phyloP scores from a whole-genome alignment of 176 grass and related monocot species.

The Typha latifolia region DNA sequence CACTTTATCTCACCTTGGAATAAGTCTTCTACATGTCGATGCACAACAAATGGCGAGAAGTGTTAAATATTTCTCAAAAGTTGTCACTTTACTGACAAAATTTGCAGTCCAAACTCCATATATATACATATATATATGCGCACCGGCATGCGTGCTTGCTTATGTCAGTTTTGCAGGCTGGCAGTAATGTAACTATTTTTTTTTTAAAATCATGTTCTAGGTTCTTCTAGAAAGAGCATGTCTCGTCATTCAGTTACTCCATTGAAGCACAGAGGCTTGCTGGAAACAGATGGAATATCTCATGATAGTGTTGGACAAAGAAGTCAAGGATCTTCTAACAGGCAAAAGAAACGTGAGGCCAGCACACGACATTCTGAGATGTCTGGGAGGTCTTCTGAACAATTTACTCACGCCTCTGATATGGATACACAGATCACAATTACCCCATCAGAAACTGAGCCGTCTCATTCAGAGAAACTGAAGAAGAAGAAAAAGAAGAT shows the following conservation, averaged over 20 bases:
- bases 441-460: neutral
- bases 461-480: conserved; percentile 16
- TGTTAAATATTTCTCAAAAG: neutral
- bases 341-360: conserved; percentile 24
- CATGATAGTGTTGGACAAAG: conserved; percentile 10
- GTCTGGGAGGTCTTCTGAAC: conserved; percentile 13
- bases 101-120: no score
- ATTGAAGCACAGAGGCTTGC: conserved; percentile 35
- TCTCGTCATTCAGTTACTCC: conserved; percentile 24
- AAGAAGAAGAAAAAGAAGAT: conserved; percentile 34
- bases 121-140: no score
- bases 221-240: conserved; percentile 37
- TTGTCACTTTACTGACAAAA: no score
- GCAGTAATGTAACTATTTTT: neutral
- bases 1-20: no score
- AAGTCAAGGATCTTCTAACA: conserved; percentile 5
- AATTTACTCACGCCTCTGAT: conserved; percentile 22
- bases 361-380: conserved; percentile 19
- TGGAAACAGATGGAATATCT: conserved; percentile 13
- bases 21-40: no score
- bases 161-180: neutral
- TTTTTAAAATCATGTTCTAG: conserved; percentile 1
- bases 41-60: no score
- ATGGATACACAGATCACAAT: conserved; percentile 9
- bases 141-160: no score